These are phyloP conservation scores for Symbiotaphrina buchneri DNA, from an alignment of 495 filamentous ascomycete genomes.

Conservation along the genomic window DNA sequence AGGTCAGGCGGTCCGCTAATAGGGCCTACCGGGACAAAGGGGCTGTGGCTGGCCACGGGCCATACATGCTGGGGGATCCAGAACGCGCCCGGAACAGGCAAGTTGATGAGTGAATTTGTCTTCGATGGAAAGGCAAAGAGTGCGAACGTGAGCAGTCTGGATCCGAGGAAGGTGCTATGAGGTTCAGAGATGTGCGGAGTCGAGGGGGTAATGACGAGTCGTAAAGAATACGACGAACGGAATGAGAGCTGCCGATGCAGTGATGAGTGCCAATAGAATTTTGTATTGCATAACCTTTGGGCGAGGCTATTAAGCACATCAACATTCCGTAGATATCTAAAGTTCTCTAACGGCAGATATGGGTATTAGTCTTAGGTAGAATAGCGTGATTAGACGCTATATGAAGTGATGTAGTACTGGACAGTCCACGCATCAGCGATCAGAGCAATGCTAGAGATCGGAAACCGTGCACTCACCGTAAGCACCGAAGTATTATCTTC, in stretches of 20 bases:
- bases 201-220: too few relatives aligned
- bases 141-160: conserved; percentile 48
- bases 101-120: conserved; percentile 67
- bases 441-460: not conserved
- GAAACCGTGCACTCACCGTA: conserved; percentile 30
- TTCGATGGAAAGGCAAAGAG: conserved; percentile 62
- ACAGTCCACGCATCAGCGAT: too few relatives aligned
- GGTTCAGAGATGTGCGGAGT: too few relatives aligned
- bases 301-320: too few relatives aligned
- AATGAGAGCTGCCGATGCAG: too few relatives aligned
- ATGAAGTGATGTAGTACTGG: conserved; percentile 41
- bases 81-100: conserved; percentile 82
- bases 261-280: too few relatives aligned
- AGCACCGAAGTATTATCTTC: conserved; percentile 52
- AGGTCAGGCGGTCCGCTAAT: conserved; percentile 51
- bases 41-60: conserved; percentile 66
- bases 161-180: too few relatives aligned
- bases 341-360: too few relatives aligned
- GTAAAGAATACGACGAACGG: too few relatives aligned
- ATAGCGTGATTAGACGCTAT: conserved; percentile 15
- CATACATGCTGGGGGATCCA: conserved; percentile 98
- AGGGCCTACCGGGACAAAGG: conserved; percentile 49
- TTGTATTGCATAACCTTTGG: too few relatives aligned
- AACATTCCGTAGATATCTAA: too few relatives aligned
- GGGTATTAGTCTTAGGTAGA: too few relatives aligned